Conservation (phyloP, 2,329 filamentous ascomycete species). For the Penicillium sp. region DNA sequence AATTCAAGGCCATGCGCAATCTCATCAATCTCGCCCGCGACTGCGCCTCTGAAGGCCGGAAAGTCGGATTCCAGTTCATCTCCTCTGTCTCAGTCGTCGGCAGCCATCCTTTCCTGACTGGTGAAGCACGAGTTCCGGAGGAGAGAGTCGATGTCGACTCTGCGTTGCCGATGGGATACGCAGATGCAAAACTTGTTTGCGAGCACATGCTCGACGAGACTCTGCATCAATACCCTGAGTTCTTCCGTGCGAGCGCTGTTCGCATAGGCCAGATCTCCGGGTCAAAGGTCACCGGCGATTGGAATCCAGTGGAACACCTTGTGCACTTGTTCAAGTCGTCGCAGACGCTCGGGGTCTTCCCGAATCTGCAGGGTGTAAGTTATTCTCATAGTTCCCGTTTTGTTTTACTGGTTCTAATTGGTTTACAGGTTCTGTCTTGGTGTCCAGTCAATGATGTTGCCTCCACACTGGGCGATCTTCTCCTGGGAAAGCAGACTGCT, state of each 20-base stretch:
- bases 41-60: not conserved
- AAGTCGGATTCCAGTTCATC: not conserved
- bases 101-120: not conserved
- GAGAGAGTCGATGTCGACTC: not conserved
- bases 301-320: not conserved
- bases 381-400: not conserved
- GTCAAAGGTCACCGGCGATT: not conserved
- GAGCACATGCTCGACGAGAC: slow-evolving; percentile 1
- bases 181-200: not conserved
- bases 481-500: not conserved
- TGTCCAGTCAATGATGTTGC: not conserved
- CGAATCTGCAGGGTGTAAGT: not conserved
- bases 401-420: too few species aligned
- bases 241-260: not conserved
- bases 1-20: not conserved
- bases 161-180: not conserved
- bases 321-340: not conserved
- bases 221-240: not conserved
- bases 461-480: not conserved
- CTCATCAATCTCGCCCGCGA: not conserved
- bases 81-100: not conserved
- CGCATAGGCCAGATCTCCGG: not conserved
- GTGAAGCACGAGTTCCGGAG: not conserved
- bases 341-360: not conserved
- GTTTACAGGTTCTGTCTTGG: not conserved